These are phyloP conservation scores for Cardamine occulta DNA, from an alignment of 345 rosid species.

Conservation along the genomic window DNA sequence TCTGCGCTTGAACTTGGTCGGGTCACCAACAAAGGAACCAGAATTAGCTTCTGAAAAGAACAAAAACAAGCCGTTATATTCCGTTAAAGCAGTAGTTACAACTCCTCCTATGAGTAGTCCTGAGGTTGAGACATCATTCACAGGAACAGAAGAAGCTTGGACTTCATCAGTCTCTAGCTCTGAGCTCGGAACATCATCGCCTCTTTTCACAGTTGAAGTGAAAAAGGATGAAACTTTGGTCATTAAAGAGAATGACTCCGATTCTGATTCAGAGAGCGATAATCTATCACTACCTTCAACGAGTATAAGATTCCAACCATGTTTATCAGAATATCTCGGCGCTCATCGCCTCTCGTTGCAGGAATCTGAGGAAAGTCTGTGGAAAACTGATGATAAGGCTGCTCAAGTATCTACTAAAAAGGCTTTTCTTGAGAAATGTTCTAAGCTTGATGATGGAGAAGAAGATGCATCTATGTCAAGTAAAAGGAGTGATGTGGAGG, in stretches of 20 bases:
- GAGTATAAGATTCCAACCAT: conserved; percentile 79
- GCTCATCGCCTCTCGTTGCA: conserved; percentile 53
- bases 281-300: conserved; percentile 65
- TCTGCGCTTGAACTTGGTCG: conserved; percentile 90
- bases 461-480: conserved; percentile 50
- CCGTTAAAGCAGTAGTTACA: conserved; percentile 56
- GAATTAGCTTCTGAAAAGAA: conserved; percentile 54
- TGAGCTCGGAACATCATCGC: conserved; percentile 81
- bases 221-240: conserved; percentile 59
- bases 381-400: conserved; percentile 42
- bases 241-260: conserved; percentile 62
- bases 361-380: conserved; percentile 54
- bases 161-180: conserved; percentile 97
- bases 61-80: conserved; percentile 52
- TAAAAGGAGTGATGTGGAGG: conserved; percentile 56
- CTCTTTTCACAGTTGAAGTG: conserved; percentile 58
- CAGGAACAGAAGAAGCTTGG: conserved; percentile 89
- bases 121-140: conserved; percentile 88
- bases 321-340: conserved; percentile 62
- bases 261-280: conserved; percentile 83
- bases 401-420: conserved; percentile 52
- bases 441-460: conserved; percentile 50
- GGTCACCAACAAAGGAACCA: conserved; percentile 59
- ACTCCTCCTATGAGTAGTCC: conserved; percentile 94
- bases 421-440: conserved; percentile 45